Conservation (phyloP, 495 filamentous ascomycete species). For the Niebla homalea region DNA sequence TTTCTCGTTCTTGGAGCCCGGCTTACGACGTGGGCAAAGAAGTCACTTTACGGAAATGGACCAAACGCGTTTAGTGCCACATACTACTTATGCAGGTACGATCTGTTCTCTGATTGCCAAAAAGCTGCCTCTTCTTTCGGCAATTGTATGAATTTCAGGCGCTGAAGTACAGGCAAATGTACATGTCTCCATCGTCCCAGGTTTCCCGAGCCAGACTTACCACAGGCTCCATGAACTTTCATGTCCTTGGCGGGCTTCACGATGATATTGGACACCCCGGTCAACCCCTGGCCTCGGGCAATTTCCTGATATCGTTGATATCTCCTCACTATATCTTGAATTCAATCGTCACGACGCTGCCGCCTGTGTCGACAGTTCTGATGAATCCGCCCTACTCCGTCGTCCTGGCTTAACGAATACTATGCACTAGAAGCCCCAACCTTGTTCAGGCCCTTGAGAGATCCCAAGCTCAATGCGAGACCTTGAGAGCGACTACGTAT, state of each 20-base stretch:
- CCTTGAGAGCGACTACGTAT: conserved; percentile 97
- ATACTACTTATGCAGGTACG: conserved; percentile 1
- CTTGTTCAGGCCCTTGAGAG: conserved; percentile 89
- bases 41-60: neutral
- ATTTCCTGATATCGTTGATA: no score
- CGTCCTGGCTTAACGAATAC: conserved; percentile 5
- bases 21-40: no score
- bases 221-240: no score
- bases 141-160: no score
- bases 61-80: neutral
- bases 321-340: neutral
- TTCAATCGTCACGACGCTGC: neutral
- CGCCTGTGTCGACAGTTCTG: neutral
- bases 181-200: no score
- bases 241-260: no score
- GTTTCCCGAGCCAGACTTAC: no score
- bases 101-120: neutral
- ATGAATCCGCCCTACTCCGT: neutral
- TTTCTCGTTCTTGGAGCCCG: no score
- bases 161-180: no score
- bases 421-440: conserved; percentile 42
- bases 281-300: no score
- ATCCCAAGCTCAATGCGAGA: conserved; percentile 83
- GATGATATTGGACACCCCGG: no score
- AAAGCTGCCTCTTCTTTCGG: no score